Percentiles rank a stretch among this genome's conserved stretches.
Conservation (phyloP, 345 rosid genomes). For the Hypericum perforatum region DNA sequence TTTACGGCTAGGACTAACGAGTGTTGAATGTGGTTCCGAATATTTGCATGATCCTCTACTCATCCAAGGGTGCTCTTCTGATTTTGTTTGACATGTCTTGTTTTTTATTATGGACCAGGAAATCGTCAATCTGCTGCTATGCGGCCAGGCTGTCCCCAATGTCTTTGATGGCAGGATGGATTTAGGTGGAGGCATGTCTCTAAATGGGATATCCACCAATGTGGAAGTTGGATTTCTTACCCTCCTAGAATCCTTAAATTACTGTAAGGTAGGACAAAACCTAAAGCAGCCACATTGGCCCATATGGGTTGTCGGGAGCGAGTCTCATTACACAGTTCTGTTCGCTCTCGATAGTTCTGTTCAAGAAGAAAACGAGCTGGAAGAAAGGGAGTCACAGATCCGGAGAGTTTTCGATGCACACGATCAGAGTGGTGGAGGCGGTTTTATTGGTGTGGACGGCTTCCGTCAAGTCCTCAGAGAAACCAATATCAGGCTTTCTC, state of each 20-base stretch:
- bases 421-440: slow-evolving; percentile 99
- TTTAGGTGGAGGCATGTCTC: slow-evolving; percentile 91
- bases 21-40: background rate
- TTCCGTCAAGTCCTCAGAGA: slow-evolving; percentile 77
- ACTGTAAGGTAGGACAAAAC: slow-evolving; percentile 92
- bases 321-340: slow-evolving; percentile 92
- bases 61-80: slow-evolving; percentile 2
- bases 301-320: slow-evolving; percentile 99
- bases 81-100: slow-evolving; percentile 5
- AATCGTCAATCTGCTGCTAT: slow-evolving; percentile 82
- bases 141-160: slow-evolving; percentile 95
- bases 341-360: slow-evolving; percentile 81
- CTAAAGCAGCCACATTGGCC: slow-evolving; percentile 95
- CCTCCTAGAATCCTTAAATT: slow-evolving; percentile 80
- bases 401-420: slow-evolving; percentile 86
- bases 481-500: slow-evolving; percentile 50
- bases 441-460: slow-evolving; percentile 88
- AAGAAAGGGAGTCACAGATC: slow-evolving; percentile 81
- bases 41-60: background rate
- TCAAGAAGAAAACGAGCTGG: slow-evolving; percentile 91
- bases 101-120: slow-evolving; percentile 46
- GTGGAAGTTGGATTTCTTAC: slow-evolving; percentile 99
- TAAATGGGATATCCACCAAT: slow-evolving; percentile 69
- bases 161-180: slow-evolving; percentile 97
- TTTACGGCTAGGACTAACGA: no score